Conservation (phyloP, 306 rosid species). For the Cicer pinnatifidum region DNA sequence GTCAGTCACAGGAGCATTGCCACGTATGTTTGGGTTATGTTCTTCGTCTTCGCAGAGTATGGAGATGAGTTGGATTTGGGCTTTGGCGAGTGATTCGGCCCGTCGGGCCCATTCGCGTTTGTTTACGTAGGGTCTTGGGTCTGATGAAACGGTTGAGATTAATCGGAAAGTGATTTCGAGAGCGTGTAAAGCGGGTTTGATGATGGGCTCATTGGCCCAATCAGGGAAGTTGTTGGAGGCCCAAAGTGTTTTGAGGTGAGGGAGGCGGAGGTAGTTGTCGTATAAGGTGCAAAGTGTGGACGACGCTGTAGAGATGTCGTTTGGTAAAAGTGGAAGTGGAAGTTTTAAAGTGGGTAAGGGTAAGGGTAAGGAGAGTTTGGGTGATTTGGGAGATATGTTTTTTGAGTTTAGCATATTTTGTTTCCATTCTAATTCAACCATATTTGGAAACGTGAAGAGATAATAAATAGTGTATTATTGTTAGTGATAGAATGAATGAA, state of each 20-base stretch:
- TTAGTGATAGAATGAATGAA: background rate
- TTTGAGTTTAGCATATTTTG: conserved; percentile 66
- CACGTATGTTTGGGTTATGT: conserved; percentile 54
- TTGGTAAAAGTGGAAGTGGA: conserved; percentile 43
- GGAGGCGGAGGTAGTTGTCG: conserved; percentile 76
- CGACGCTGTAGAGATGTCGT: conserved; percentile 64
- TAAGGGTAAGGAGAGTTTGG: conserved; percentile 56
- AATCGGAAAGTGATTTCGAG: conserved; percentile 84
- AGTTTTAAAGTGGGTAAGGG: conserved; percentile 56
- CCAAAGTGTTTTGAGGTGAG: conserved; percentile 71
- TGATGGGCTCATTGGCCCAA: conserved; percentile 73
- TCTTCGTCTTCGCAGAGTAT: conserved; percentile 72
- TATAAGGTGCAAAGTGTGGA: conserved; percentile 60
- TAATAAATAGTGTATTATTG: background rate
- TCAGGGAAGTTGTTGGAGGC: conserved; percentile 55
- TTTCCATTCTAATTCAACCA: conserved; percentile 82
- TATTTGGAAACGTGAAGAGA: conserved; percentile 28
- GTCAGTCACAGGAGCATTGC: conserved; percentile 63
- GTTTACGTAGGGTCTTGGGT: conserved; percentile 72
- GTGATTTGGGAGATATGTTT: conserved; percentile 58
- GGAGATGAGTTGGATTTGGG: conserved; percentile 68
- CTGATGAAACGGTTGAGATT: conserved; percentile 63
- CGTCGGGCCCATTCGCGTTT: conserved; percentile 75
- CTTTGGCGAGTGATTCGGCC: conserved; percentile 59
- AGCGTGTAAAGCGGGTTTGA: conserved; percentile 78